Evolutionary conservation across 257 asterid species (phyloP).

Genomic region (Przewalskia tangutica): DNA sequence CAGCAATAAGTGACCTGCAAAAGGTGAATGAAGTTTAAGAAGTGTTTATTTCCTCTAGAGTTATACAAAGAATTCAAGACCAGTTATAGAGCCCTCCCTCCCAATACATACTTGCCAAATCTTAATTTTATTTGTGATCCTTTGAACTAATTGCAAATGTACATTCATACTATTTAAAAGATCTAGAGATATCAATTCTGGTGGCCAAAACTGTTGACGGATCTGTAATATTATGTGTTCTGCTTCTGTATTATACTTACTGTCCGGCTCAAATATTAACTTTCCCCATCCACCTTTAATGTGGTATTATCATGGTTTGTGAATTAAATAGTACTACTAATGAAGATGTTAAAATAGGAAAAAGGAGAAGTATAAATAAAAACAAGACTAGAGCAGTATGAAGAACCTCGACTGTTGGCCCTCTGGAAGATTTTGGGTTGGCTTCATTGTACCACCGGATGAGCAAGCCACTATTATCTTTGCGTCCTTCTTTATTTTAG

Average conservation of each 20-base stretch:
- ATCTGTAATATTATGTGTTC: too few relatives aligned
- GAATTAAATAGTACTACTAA: background rate
- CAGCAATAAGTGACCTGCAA: conserved; percentile 95
- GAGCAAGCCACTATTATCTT: conserved; percentile 92
- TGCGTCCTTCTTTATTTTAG: conserved; percentile 55
- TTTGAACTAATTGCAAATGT: background rate
- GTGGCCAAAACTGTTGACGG: too few relatives aligned
- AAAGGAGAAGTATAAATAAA: background rate
- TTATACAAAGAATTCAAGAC: too few relatives aligned
- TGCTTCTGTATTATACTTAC: too few relatives aligned
- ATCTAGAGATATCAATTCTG: too few relatives aligned
- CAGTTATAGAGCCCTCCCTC: too few relatives aligned
- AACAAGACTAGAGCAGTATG: background rate
- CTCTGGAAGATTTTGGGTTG: conserved; percentile 79
- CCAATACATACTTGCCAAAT: background rate
- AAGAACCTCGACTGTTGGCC: conserved; percentile 82
- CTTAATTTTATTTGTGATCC: background rate
- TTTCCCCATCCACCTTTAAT: background rate
- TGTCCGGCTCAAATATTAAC: too few relatives aligned
- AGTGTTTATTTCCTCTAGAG: background rate
- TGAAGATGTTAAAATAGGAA: background rate
- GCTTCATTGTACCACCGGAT: conserved; percentile 74
- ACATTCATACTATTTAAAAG: too few relatives aligned
- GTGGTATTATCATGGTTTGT: background rate
- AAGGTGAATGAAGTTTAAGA: background rate